These are phyloP conservation scores for Vanderwaltozyma polyspora DNA, from an alignment of 805 yeast genomes.

Conservation along the genomic window DNA sequence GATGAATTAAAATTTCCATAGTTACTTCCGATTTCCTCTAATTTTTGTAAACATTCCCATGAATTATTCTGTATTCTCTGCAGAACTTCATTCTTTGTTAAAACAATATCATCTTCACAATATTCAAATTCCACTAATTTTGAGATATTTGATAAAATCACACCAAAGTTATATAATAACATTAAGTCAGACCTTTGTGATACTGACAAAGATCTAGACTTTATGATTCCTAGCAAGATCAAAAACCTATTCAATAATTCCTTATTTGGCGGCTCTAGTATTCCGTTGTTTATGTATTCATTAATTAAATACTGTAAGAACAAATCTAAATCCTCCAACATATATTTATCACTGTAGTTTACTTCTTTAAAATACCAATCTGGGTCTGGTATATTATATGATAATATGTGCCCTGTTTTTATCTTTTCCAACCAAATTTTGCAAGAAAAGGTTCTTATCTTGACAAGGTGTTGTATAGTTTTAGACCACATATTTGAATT, in stretches of 20 bases:
- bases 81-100: slow-evolving; percentile 11
- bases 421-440: too few species aligned
- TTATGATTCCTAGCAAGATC: slow-evolving; percentile 2
- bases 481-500: too few species aligned
- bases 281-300: slow-evolving; percentile 4
- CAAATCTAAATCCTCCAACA: background rate
- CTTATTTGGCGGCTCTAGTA: background rate
- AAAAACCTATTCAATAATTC: slow-evolving; percentile 2
- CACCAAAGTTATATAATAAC: slow-evolving; percentile 14
- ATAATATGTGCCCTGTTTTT: too few species aligned
- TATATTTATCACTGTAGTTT: background rate
- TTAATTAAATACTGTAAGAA: slow-evolving; percentile 10
- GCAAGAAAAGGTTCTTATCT: too few species aligned
- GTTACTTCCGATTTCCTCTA: slow-evolving; percentile 14
- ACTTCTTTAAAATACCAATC: too few species aligned
- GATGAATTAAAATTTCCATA: slow-evolving; percentile 4
- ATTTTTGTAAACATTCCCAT: slow-evolving; percentile 7
- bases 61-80: slow-evolving; percentile 10
- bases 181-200: slow-evolving; percentile 15
- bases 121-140: background rate
- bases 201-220: slow-evolving; percentile 10
- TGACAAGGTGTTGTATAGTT: too few species aligned
- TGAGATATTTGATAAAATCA: slow-evolving; percentile 9
- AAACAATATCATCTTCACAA: slow-evolving; percentile 8
- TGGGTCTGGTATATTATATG: too few species aligned